Base-by-base conservation (phyloP, 139 green algal species). In the Micractinium conductrix region DNA sequence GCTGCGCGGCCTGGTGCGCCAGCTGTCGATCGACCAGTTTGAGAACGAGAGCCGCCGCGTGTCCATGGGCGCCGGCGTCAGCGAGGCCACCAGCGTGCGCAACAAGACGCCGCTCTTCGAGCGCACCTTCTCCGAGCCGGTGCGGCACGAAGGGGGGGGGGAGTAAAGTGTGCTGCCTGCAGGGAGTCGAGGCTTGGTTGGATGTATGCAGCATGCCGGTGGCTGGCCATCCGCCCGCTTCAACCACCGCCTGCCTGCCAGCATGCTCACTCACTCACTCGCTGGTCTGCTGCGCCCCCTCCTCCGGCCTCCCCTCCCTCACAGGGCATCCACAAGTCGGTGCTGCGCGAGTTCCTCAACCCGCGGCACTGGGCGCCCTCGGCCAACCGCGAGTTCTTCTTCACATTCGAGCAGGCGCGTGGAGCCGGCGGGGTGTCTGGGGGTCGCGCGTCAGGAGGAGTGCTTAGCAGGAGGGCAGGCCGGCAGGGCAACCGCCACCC, bases 1-100 rank as follows among this genome's bases (percentile, higher is more conserved):
- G 37, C 58, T 97, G 71, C 91, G 94, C 16, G 94, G 96, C 50
- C 85, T 99, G 40, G 95, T 99, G 62, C 86, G 96, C 53, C 95
- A 99, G 93, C 92, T 99, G 60, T 96, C 90, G 4, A 99, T 99
- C 33, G 97, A 99, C 85, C 96, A 98, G 92, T 98, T 99, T 87
- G 95, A 99, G 88, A 98, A 99, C 72, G 97, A 99, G 89, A 93
- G 93, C 4, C 89, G 96, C 67, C 89, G 97, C 28, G 96, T 99
- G 50, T 93, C 88, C 79, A 87, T 91, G 80, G 79, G 87, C 21
- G 86, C 80, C n/a, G 87, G 48, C 43, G n/a, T 38, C 30, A 79
- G 62, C 30, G 86, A 90, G 24, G 14, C 38, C 2, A 67, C 67
- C 2, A 81, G n/a, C 26, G 65, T 30, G 30, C 79, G 85, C 48